Percentiles rank a stretch among this genome's conserved stretches.
phyloP scores from a whole-genome alignment of 140 eudicot genomes.

The Erigeron philadelphicus region DNA sequence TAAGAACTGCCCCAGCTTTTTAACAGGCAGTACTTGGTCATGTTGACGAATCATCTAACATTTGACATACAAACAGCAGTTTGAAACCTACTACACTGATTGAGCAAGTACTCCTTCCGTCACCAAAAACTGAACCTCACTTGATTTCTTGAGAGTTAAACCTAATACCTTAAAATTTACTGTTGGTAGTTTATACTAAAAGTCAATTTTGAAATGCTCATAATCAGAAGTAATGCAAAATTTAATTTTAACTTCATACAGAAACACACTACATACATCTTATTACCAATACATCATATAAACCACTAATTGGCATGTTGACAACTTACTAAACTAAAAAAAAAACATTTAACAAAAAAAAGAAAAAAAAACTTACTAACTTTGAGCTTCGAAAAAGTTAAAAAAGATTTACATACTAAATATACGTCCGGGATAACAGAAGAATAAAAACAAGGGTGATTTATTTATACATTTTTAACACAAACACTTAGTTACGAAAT shows the following conservation, averaged over 20 bases:
- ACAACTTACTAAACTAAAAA: neutral
- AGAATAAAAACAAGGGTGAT: neutral
- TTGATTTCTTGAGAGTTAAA: neutral
- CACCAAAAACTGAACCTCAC: neutral
- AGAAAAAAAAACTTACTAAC: neutral
- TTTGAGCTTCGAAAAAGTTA: neutral
- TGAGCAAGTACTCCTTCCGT: slow-evolving; percentile 14
- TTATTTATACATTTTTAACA: neutral
- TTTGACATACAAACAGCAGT: slow-evolving; percentile 13
- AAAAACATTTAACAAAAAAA: too few species aligned
- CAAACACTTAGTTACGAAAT: neutral
- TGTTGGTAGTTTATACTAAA: neutral
- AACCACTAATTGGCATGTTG: neutral
- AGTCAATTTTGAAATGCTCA: neutral
- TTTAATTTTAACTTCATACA: neutral
- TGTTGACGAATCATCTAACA: neutral
- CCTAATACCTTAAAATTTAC: neutral
- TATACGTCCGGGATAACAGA: neutral
- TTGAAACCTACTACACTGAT: slow-evolving; percentile 14
- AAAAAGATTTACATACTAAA: slow-evolving; percentile 1
- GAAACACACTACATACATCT: too few species aligned
- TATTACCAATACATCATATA: neutral
- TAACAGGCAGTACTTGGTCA: neutral
- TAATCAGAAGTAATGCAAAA: slow-evolving; percentile 5
- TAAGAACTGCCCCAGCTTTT: neutral